These are phyloP conservation scores for Acacia concinna DNA, from an alignment of 331 rosid genomes.

Conservation along the genomic window DNA sequence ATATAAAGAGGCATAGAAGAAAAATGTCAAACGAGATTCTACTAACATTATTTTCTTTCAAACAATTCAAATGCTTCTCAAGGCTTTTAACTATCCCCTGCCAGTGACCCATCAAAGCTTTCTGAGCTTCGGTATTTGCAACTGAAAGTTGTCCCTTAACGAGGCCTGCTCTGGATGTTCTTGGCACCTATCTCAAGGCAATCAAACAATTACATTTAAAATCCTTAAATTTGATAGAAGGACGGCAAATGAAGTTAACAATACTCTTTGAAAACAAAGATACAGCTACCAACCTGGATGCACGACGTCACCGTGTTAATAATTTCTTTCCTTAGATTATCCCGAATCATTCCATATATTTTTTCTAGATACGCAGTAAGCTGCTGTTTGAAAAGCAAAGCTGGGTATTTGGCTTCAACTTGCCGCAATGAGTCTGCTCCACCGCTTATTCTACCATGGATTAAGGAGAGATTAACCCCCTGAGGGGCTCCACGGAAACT, in stretches of 20 bases:
- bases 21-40: constrained; percentile 17
- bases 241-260: neutral
- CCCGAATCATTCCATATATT: constrained; percentile 83
- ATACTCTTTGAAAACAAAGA: constrained; percentile 8
- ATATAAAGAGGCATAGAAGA: constrained; percentile 19
- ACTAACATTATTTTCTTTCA: constrained; percentile 71
- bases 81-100: constrained; percentile 80
- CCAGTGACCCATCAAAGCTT: constrained; percentile 77
- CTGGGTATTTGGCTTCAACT: constrained; percentile 87
- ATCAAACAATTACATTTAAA: constrained; percentile 30
- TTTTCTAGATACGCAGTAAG: constrained; percentile 81
- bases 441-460: constrained; percentile 54
- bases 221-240: constrained; percentile 11
- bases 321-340: constrained; percentile 80
- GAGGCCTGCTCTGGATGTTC: constrained; percentile 84
- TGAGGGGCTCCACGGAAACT: constrained; percentile 77
- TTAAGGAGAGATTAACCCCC: constrained; percentile 65
- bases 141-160: constrained; percentile 76
- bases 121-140: constrained; percentile 69
- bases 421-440: constrained; percentile 70
- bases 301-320: constrained; percentile 77
- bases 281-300: constrained; percentile 60
- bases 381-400: constrained; percentile 85
- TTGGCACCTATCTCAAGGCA: constrained; percentile 61
- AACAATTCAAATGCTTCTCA: constrained; percentile 60